Evolutionary conservation across 2,329 filamentous ascomycete genomes (phyloP), one percentile per base, ranked within the genome.

Genomic region (Colletotrichum sp.): DNA sequence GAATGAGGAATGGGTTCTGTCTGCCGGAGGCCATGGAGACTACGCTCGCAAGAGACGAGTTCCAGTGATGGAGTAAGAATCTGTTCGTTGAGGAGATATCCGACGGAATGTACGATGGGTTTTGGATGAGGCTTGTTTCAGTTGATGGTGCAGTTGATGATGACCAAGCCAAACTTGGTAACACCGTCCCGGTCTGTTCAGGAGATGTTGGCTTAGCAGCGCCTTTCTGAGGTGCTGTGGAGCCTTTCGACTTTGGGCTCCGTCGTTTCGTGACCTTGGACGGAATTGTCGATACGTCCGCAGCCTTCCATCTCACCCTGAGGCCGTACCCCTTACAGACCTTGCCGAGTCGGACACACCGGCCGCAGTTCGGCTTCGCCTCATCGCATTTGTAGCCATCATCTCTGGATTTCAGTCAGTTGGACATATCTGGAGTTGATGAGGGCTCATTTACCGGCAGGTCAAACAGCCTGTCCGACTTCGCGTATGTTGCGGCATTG

Each of bases 381-480:
- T 83, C 82, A 39, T 83, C 82, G 48, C 82, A 83, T 65, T 83
- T 83, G 56, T 83, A 83, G 10, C 82, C 82, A n/a, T 83, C 82
- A 30, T 80, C 81, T 12, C 81, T 79, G 61, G 70, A 80, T 0
- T 4, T 75, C 8, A 64, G 56, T 39, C 7, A 5, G 18, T 1
- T 2, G 0, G 0, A 3, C 2, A 32, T 9, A 1, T 9, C 18
- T 3, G 8, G 4, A 3, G 6, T 0, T 3, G 1, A 15, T 5
- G 1, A 25, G 8, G 4, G 3, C 1, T 12, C 1, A 28, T 32
- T 48, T 30, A 68, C 73, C 69, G 62, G n/a, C 73, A 75, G 10
- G 74, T 76, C 16, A 76, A 52, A 9, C 71, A 76, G 6, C 74
- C 74, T 13, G 74, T 76, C 48, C 74, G 36, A n/a, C 65, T 75